These are phyloP conservation scores for Mucor saturninus DNA, from an alignment of 371 early-diverging fungal genomes.

Conservation along the genomic window DNA sequence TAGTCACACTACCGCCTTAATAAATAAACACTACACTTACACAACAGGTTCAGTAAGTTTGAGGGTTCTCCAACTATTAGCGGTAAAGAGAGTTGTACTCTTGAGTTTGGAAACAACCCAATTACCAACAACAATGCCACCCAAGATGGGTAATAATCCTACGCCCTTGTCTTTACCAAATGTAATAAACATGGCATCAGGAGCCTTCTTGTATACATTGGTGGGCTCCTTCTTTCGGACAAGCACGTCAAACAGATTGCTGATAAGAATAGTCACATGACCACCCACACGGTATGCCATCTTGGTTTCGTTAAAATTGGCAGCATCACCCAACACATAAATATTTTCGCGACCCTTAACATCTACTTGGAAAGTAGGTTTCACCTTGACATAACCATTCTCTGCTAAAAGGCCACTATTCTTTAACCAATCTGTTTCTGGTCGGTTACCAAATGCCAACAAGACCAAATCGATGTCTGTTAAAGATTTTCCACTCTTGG, in stretches of 20 bases:
- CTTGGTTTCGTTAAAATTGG: constrained; percentile 56
- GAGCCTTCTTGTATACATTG: constrained; percentile 27
- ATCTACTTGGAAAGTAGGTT: constrained; percentile 61
- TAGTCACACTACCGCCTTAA: too few species aligned
- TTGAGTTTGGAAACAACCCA: constrained; percentile 8
- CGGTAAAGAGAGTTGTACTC: constrained; percentile 2
- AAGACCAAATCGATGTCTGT: constrained; percentile 54
- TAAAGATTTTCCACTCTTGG: constrained; percentile 39
- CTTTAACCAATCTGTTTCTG: constrained; percentile 34
- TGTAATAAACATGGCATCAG: constrained; percentile 38
- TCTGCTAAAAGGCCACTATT: constrained; percentile 7
- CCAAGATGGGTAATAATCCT: constrained; percentile 16
- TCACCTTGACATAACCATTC: constrained; percentile 45
- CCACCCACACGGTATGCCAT: constrained; percentile 45
- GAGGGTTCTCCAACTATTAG: constrained; percentile 6
- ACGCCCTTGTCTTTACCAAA: constrained; percentile 35
- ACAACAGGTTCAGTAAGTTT: constrained; percentile 3
- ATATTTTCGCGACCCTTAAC: constrained; percentile 42
- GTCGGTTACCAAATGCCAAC: constrained; percentile 50
- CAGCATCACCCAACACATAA: constrained; percentile 66
- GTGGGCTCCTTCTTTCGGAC: constrained; percentile 13
- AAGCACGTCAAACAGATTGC: constrained; percentile 26
- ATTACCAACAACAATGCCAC: constrained; percentile 14
- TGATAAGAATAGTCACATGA: constrained; percentile 35
- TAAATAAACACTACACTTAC: not conserved